These are phyloP conservation scores for Petrea volubilis DNA, from an alignment of 257 asterid species.

Conservation along the genomic window DNA sequence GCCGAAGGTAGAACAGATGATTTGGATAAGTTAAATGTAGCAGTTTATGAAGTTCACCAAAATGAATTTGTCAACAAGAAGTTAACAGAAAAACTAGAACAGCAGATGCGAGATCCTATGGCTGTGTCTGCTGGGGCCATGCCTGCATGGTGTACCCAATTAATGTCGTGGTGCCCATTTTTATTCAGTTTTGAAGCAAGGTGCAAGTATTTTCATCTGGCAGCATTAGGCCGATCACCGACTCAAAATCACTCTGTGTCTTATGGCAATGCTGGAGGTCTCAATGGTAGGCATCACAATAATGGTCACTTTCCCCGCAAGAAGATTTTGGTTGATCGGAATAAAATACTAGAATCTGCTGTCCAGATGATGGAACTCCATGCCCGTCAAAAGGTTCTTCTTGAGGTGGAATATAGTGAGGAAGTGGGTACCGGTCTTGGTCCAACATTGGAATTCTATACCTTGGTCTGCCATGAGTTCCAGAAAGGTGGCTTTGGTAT, in stretches of 20 bases:
- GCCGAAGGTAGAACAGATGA: constrained; percentile 53
- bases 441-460: constrained; percentile 90
- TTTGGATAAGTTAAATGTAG: constrained; percentile 41
- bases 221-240: constrained; percentile 56
- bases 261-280: constrained; percentile 37
- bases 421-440: constrained; percentile 99
- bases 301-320: constrained; percentile 50
- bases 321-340: constrained; percentile 76
- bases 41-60: constrained; percentile 48
- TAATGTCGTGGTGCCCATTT: constrained; percentile 76
- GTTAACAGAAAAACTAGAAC: constrained; percentile 89
- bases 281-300: constrained; percentile 54
- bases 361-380: constrained; percentile 71
- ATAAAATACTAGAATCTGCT: constrained; percentile 78
- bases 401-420: constrained; percentile 89
- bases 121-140: constrained; percentile 70
- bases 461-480: constrained; percentile 85
- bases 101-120: constrained; percentile 80
- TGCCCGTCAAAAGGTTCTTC: constrained; percentile 53
- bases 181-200: constrained; percentile 86
- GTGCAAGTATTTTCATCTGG: constrained; percentile 70
- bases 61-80: constrained; percentile 75
- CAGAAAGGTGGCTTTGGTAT: constrained; percentile 72
- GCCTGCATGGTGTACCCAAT: constrained; percentile 90
- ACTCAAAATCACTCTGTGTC: constrained; percentile 39